phyloP scores from a whole-genome alignment of 495 filamentous ascomycete genomes.

The Penicillium simplicissimum region DNA sequence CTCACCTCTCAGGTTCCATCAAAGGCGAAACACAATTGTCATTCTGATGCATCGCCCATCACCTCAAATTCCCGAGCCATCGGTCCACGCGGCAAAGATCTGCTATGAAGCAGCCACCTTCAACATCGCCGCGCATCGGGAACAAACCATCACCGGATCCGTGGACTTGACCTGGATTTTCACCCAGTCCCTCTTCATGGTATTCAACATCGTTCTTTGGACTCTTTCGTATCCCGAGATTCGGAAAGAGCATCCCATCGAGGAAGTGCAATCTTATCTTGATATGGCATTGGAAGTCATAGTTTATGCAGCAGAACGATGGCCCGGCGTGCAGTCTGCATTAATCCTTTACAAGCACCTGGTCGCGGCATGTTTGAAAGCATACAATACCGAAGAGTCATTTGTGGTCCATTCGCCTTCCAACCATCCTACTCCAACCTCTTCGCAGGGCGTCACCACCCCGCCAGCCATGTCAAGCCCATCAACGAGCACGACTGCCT shows the following conservation, averaged over 20 bases:
- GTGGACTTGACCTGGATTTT: slow-evolving; percentile 94
- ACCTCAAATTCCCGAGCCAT: slow-evolving; percentile 85
- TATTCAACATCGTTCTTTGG: slow-evolving; percentile 87
- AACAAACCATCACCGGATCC: slow-evolving; percentile 69
- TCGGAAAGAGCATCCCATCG: slow-evolving; percentile 63
- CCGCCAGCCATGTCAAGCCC: slow-evolving; percentile 55
- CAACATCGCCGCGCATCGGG: slow-evolving; percentile 74
- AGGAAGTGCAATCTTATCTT: slow-evolving; percentile 71
- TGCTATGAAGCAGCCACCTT: slow-evolving; percentile 81
- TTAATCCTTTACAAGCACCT: slow-evolving; percentile 76
- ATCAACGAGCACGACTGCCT: slow-evolving; percentile 42
- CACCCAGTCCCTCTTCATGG: slow-evolving; percentile 81
- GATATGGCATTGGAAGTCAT: slow-evolving; percentile 73
- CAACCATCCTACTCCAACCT: slow-evolving; percentile 47
- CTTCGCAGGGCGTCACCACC: slow-evolving; percentile 43
- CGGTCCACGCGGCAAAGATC: slow-evolving; percentile 64
- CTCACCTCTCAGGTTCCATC: slow-evolving; percentile 61
- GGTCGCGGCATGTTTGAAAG: slow-evolving; percentile 77
- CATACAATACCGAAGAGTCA: slow-evolving; percentile 71
- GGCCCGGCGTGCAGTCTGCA: slow-evolving; percentile 87
- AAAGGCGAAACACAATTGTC: slow-evolving; percentile 78
- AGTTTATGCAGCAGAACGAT: slow-evolving; percentile 70
- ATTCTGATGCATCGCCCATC: slow-evolving; percentile 83
- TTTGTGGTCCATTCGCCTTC: slow-evolving; percentile 66
- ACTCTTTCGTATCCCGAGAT: slow-evolving; percentile 81